Evolutionary conservation across 495 filamentous ascomycete genomes (phyloP), one percentile per base, ranked within the genome.

Genomic region (Xylaria curta): DNA sequence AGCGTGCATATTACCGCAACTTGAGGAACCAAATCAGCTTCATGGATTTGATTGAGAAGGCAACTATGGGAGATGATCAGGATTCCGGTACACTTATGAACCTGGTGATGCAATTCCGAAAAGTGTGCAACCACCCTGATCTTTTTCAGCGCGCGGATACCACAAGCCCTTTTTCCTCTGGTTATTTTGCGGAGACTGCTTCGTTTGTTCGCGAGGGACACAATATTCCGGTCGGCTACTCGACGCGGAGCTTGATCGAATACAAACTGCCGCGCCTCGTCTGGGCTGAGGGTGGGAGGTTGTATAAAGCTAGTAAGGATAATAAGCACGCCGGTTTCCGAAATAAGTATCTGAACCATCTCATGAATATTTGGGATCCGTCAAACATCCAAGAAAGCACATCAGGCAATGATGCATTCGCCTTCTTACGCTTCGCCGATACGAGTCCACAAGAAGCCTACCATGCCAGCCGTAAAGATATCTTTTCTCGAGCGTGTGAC

Each of bases 61-160:
- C 95, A 13, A 93, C 95, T 5, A 85, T 95, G 65, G 97, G 97
- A 42, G 95, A 97, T 76, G 96, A 99, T 49, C 90, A 93, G 73
- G 97, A 98, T 76, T 95, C 93, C 36, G 94, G 94, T 17, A 99
- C 95, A 21, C 79, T 99, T 77, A 99, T 99, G 96, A 99, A 98
- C 79, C 86, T 99, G 72, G 96, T 99, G 68, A 99, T 99, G 96
- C 97, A 99, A 82, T 99, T 99, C 88, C 90, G 96, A 68, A 99
- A 99, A 84, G 97, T 99, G 65, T 99, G 96, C 85, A 99, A 99
- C 76, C 96, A 99, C 80, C 96, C 96, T 3, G 96, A 99, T 83
- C 84, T 99, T 26, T 98, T 98, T 72, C 95, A 99, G 80, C 90
- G 97, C 54, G 94, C 95, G 19, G 96, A 98, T 69, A 97, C 92